These are phyloP conservation scores for Penicillium crystallinum DNA, from an alignment of 495 filamentous ascomycete genomes.

Conservation along the genomic window DNA sequence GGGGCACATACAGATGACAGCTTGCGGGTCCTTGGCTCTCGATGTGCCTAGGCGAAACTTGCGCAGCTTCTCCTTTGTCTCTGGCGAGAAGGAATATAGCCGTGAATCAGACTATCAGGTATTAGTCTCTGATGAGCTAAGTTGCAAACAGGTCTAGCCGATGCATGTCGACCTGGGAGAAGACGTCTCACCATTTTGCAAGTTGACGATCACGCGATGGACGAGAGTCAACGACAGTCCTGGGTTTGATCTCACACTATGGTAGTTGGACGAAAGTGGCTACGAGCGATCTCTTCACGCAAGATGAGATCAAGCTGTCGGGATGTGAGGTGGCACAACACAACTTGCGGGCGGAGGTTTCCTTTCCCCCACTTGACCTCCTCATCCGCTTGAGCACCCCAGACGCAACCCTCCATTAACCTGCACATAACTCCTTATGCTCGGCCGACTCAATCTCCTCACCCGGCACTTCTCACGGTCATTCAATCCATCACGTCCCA, in stretches of 20 bases:
- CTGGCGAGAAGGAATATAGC: constrained; percentile 87
- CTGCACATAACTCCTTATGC: constrained; percentile 48
- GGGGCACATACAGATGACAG: constrained; percentile 76
- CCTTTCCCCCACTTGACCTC: constrained; percentile 17
- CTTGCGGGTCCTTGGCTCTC: constrained; percentile 79
- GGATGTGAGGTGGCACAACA: constrained; percentile 9
- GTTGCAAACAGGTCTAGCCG: neutral
- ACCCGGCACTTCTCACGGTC: constrained; percentile 66
- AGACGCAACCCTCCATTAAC: neutral
- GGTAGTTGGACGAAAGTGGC: neutral
- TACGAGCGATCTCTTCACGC: neutral
- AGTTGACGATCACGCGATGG: neutral
- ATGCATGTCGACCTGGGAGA: neutral
- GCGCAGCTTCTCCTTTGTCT: constrained; percentile 78
- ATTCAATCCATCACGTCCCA: constrained; percentile 41
- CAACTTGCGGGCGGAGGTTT: constrained; percentile 23
- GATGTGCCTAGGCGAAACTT: constrained; percentile 93
- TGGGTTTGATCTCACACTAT: neutral
- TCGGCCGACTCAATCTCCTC: constrained; percentile 66
- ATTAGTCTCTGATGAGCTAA: constrained; percentile 4
- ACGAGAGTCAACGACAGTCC: neutral
- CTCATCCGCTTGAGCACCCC: constrained; percentile 1
- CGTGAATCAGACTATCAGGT: constrained; percentile 72
- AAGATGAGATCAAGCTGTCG: neutral
- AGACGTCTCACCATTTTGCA: constrained; percentile 14